These are phyloP conservation scores for Plasmodium blacklocki DNA, from an alignment of 169 alveolate genomes.

Conservation along the genomic window DNA sequence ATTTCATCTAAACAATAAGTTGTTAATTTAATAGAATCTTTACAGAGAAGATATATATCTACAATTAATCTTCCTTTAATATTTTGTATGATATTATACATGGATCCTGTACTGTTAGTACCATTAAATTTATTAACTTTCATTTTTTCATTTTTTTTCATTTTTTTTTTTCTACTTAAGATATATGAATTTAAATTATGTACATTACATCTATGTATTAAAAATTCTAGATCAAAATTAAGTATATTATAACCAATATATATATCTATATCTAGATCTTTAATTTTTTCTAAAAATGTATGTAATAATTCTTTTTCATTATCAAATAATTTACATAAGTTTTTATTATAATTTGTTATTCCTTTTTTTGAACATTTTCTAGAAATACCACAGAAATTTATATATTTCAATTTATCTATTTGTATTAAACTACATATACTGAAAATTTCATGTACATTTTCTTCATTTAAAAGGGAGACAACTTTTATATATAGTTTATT, in stretches of 20 bases:
- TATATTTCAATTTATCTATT: slow-evolving; percentile 33
- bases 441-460: slow-evolving; percentile 56
- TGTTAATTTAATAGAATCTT: slow-evolving; percentile 59
- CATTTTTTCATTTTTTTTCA: slow-evolving; percentile 66
- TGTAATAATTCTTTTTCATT: slow-evolving; percentile 38
- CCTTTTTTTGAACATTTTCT: slow-evolving; percentile 13
- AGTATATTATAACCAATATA: slow-evolving; percentile 64
- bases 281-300: slow-evolving; percentile 34
- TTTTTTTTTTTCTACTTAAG: slow-evolving; percentile 63
- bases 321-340: slow-evolving; percentile 21
- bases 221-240: slow-evolving; percentile 56
- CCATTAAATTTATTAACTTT: slow-evolving; percentile 73
- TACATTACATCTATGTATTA: slow-evolving; percentile 70
- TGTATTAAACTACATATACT: slow-evolving; percentile 46
- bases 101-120: slow-evolving; percentile 57
- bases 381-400: slow-evolving; percentile 47
- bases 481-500: slow-evolving; percentile 49
- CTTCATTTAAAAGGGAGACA: slow-evolving; percentile 47
- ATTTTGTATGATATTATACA: slow-evolving; percentile 49
- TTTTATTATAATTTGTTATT: slow-evolving; percentile 4
- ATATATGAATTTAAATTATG: slow-evolving; percentile 40
- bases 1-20: slow-evolving; percentile 70
- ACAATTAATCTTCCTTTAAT: slow-evolving; percentile 60
- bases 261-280: slow-evolving; percentile 52
- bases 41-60: slow-evolving; percentile 43